Conservation (phyloP, 495 filamentous ascomycete genomes). For the Clavariopsis aquatica region DNA sequence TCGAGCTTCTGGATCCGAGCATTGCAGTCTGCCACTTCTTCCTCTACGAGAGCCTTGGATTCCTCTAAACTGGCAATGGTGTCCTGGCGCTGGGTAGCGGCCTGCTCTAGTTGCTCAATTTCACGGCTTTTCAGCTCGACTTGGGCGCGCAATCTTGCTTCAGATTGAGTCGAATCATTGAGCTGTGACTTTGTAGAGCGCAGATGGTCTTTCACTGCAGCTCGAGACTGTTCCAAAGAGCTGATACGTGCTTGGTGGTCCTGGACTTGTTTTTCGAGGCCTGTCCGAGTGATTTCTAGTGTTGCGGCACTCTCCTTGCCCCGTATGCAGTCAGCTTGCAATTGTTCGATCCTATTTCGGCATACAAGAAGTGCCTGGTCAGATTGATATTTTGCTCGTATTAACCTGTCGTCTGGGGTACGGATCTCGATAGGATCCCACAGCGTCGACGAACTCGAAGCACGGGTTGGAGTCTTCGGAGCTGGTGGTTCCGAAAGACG, state of each 20-base stretch:
- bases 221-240: constrained; percentile 23
- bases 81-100: neutral
- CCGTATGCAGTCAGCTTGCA: constrained; percentile 33
- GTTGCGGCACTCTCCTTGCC: constrained; percentile 17
- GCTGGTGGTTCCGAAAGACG: constrained; percentile 11
- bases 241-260: constrained; percentile 24
- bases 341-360: constrained; percentile 23
- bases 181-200: constrained; percentile 19
- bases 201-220: constrained; percentile 14
- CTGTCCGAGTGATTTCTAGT: constrained; percentile 13
- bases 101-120: constrained; percentile 25
- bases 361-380: constrained; percentile 31
- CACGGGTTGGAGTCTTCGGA: constrained; percentile 6
- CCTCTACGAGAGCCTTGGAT: constrained; percentile 12
- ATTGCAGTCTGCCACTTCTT: constrained; percentile 7
- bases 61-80: constrained; percentile 16
- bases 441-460: constrained; percentile 1
- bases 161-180: constrained; percentile 16
- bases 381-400: constrained; percentile 33
- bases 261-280: constrained; percentile 27
- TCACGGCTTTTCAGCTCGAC: constrained; percentile 19
- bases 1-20: constrained; percentile 25
- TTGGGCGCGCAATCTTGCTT: constrained; percentile 19
- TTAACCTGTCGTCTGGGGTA: constrained; percentile 24
- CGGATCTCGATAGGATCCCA: constrained; percentile 21